Conservation (phyloP, 805 yeast species). For the Citeromyces nyonsensis region DNA sequence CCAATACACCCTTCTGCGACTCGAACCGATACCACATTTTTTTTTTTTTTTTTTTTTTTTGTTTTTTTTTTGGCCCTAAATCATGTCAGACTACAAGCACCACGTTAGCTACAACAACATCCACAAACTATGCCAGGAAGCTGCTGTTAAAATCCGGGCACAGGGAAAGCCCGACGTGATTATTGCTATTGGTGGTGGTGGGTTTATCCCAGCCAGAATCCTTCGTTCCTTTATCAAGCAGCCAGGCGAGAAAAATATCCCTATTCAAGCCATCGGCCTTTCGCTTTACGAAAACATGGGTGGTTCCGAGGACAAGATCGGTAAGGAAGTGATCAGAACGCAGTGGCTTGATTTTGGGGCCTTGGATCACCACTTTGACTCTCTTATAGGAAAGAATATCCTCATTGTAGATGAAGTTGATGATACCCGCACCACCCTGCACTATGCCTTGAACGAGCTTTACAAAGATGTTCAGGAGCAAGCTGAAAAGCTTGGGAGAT, state of each 20-base stretch:
- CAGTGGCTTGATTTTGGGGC: conserved; percentile 85
- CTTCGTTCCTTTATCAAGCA: conserved; percentile 46
- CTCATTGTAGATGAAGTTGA: conserved; percentile 85
- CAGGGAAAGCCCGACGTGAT: conserved; percentile 32
- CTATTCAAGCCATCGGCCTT: conserved; percentile 57
- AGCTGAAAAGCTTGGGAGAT: conserved; percentile 42
- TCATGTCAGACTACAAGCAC: conserved; percentile 22
- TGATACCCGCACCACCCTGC: conserved; percentile 82
- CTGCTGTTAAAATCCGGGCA: conserved; percentile 32
- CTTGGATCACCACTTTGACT: conserved; percentile 50
- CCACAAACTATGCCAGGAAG: conserved; percentile 68
- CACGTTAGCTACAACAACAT: conserved; percentile 69
- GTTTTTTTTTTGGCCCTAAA: conserved; percentile 1
- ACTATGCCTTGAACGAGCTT: conserved; percentile 68
- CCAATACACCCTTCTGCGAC: no score
- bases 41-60: conserved; percentile 3
- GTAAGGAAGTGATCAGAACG: conserved; percentile 72
- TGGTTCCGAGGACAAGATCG: conserved; percentile 36
- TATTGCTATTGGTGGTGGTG: conserved; percentile 64
- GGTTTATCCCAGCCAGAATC: conserved; percentile 56
- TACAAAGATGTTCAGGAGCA: conserved; percentile 48
- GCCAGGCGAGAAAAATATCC: conserved; percentile 47
- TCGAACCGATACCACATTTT: conserved; percentile 2
- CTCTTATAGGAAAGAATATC: conserved; percentile 67
- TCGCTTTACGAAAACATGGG: conserved; percentile 46